Conservation (phyloP, 306 rosid genomes). For the Ziziphus jujuba region DNA sequence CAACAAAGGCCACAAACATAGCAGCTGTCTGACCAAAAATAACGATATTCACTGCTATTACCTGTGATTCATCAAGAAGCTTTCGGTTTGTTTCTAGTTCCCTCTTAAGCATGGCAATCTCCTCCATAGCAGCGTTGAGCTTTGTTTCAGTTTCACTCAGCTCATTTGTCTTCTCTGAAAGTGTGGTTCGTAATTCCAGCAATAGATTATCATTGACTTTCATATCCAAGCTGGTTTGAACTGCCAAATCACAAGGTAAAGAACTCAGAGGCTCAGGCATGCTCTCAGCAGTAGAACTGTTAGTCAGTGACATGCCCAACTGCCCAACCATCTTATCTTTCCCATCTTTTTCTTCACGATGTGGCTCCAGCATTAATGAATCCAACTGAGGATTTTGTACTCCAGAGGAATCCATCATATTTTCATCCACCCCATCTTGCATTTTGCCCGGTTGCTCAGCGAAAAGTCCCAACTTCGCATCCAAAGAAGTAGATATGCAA, state of each 20-base stretch:
- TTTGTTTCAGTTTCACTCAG: constrained; percentile 65
- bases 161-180: constrained; percentile 64
- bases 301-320: constrained; percentile 76
- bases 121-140: constrained; percentile 69
- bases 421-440: constrained; percentile 78
- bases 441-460: constrained; percentile 53
- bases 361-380: constrained; percentile 86
- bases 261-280: constrained; percentile 60
- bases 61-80: constrained; percentile 98
- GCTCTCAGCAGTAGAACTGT: constrained; percentile 98
- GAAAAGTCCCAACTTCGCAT: constrained; percentile 71
- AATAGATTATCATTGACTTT: constrained; percentile 47
- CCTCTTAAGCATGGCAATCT: constrained; percentile 57
- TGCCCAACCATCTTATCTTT: constrained; percentile 63
- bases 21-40: neutral
- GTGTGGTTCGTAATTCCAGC: constrained; percentile 65
- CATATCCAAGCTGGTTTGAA: constrained; percentile 49
- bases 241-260: constrained; percentile 53
- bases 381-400: constrained; percentile 68
- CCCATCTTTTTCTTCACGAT: constrained; percentile 69
- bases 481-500: constrained; percentile 77
- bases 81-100: constrained; percentile 78
- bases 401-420: constrained; percentile 91
- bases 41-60: constrained; percentile 26
- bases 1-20: too few relatives aligned